Conservation (phyloP, 768 basidiomycete species). For the Tulasnella sp. region DNA sequence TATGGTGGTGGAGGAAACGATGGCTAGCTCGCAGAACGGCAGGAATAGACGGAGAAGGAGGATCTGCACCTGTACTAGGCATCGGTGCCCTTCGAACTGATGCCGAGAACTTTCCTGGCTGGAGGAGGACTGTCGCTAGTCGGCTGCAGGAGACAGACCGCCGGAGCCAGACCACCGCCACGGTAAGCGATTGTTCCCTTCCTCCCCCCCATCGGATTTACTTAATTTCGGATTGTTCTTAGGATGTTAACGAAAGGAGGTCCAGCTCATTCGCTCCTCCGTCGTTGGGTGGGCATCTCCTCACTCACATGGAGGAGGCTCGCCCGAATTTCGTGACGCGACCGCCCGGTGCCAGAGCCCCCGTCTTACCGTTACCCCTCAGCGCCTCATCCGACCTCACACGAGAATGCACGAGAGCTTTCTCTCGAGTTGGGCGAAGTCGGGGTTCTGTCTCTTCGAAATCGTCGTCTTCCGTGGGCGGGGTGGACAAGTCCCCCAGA, state of each 20-base stretch:
- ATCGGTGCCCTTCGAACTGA: neutral
- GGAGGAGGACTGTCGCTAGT: neutral
- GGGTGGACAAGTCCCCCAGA: neutral
- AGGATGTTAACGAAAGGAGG: neutral
- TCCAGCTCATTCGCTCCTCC: neutral
- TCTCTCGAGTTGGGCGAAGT: neutral
- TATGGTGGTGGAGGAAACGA: conserved; percentile 8
- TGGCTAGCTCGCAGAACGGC: neutral
- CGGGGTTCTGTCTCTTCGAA: neutral
- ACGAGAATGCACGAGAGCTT: neutral
- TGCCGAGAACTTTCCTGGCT: conserved; percentile 20
- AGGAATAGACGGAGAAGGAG: neutral
- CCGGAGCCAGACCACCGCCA: neutral
- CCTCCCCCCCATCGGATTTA: neutral
- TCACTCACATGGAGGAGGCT: neutral
- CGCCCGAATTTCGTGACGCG: neutral
- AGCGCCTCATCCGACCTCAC: neutral
- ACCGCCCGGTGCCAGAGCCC: neutral
- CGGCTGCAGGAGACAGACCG: neutral
- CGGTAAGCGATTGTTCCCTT: neutral
- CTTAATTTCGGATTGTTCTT: neutral
- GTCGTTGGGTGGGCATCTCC: neutral
- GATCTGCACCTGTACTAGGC: neutral
- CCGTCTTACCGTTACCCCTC: neutral
- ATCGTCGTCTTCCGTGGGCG: neutral